Evolutionary conservation across 768 basidiomycete species (phyloP).

Genomic region (Filobasidium floriforme): DNA sequence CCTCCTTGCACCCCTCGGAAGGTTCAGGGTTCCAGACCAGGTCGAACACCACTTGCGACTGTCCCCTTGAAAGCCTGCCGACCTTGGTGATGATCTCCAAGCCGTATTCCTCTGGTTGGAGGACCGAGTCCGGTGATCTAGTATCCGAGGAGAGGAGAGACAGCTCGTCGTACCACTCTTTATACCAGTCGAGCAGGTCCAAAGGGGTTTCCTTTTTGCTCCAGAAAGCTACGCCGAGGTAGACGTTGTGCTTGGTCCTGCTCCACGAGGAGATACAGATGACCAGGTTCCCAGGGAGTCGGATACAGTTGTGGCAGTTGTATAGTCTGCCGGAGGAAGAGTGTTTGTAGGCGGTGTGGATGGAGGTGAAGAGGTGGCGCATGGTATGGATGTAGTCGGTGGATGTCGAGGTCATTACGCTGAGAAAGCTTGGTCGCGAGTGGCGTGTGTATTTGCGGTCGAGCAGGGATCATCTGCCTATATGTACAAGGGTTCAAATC

Average conservation of each 20-base stretch:
- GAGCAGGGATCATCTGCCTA: no score
- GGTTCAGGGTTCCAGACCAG: not conserved
- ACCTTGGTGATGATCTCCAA: not conserved
- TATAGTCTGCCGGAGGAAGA: not conserved
- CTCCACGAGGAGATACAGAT: not conserved
- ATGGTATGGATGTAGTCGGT: no score
- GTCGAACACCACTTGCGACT: not conserved
- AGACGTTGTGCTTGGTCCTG: not conserved
- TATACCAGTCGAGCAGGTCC: not conserved
- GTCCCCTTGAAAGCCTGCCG: not conserved
- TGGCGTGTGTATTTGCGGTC: no score
- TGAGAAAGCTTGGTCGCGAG: no score
- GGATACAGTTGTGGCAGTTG: slow-evolving; percentile 1
- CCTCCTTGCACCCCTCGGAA: not conserved
- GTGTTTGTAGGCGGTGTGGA: not conserved
- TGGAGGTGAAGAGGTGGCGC: not conserved
- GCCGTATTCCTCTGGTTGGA: not conserved
- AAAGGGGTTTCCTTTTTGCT: not conserved
- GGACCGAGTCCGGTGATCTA: not conserved
- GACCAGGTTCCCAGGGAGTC: not conserved
- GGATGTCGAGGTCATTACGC: no score
- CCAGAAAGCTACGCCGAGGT: not conserved
- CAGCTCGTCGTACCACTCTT: not conserved
- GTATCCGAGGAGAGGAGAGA: not conserved
- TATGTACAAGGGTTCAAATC: no score